Percentiles rank a stretch among this genome's conserved stretches.
phyloP scores from a whole-genome alignment of 768 basidiomycete genomes.

The Russula sp. region DNA sequence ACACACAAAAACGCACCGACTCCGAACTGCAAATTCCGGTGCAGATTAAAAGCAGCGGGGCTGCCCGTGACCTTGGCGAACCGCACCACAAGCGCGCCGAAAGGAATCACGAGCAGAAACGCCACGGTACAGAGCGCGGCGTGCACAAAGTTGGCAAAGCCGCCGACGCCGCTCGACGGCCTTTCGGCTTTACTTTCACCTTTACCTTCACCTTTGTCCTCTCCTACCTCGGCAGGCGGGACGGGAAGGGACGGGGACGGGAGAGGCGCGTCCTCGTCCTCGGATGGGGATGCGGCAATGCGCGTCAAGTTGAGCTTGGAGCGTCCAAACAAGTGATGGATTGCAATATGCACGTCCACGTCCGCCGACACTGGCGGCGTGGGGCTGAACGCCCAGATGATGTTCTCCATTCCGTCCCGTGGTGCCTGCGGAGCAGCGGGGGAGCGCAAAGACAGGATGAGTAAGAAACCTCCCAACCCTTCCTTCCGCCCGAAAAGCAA shows the following conservation, averaged over 20 bases:
- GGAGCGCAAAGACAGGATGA: background rate
- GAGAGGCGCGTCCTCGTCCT: background rate
- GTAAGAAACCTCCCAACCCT: background rate
- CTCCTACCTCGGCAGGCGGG: background rate
- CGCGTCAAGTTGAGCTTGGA: conserved; percentile 41
- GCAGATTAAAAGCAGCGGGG: conserved; percentile 38
- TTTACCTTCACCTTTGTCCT: background rate
- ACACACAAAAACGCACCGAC: background rate
- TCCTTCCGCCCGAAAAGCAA: background rate
- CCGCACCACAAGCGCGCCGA: conserved; percentile 50
- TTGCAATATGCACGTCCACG: conserved; percentile 36
- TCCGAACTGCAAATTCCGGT: conserved; percentile 32
- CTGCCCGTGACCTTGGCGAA: conserved; percentile 41
- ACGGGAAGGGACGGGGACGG: background rate
- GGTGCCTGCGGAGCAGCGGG: conserved; percentile 33
- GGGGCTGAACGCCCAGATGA: conserved; percentile 57
- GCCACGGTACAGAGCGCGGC: conserved; percentile 45
- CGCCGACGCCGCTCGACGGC: background rate
- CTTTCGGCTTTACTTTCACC: background rate
- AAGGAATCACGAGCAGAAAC: conserved; percentile 50
- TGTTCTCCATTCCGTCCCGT: conserved; percentile 31
- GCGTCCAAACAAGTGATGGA: conserved; percentile 42
- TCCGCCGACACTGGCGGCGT: conserved; percentile 42
- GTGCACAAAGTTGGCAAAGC: conserved; percentile 40
- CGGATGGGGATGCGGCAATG: conserved; percentile 25